Base-by-base conservation (phyloP, 192 early-diverging fungal genomes). In the Coemansia sp. region DNA sequence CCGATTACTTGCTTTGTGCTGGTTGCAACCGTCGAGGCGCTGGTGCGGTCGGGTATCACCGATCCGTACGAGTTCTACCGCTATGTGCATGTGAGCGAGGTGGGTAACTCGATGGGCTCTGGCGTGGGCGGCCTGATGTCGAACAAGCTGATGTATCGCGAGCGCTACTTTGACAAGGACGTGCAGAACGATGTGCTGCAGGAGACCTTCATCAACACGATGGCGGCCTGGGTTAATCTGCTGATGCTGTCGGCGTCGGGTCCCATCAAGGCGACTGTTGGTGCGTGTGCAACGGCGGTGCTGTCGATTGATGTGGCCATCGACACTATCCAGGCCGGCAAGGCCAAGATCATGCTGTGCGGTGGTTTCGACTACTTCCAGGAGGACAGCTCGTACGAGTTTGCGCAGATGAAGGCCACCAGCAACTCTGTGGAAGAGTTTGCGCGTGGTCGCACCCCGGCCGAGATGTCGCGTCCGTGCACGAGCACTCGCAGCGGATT, bases 61-160 rank as follows among this genome's bases (percentile, higher is more conserved):
- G 95, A 97, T 74, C 95, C 95, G 39, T 97, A 97, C 86, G 95
- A 97, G 84, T 92, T 97, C 85, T 97, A 93, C 88, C 86, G 95
- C 76, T 95, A 96, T 67, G 92, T 97, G 52, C 95, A 97, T 76
- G 93, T 97, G 50, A 91, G 91, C 69, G 94, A 97, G 75, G 87
- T 97, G 43, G 95, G 95, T 64, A 97, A 94, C 88, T 87, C 90
- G 41, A 86, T 89, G 42, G 95, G 95, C 67, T 93, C 92, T 57
- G 94, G 93, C 83, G 89, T 96, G 44, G 95, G 95, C 76, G 95
- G 95, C 66, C 90, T 89, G 86, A 64, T 81, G 12, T 87, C 93
- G 41, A 85, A 89, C 68, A 87, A 90, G 71, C 87, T 88, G 65
- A 86, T 96, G 65, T 97, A 91, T 87, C 83, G 85, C 72, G 92